A percentile compares a stretch with the other conserved stretches of the same genome.
Evolutionary conservation across 75 land plant genomes (phyloP).

Genomic region (Cupressus sempervirens): DNA sequence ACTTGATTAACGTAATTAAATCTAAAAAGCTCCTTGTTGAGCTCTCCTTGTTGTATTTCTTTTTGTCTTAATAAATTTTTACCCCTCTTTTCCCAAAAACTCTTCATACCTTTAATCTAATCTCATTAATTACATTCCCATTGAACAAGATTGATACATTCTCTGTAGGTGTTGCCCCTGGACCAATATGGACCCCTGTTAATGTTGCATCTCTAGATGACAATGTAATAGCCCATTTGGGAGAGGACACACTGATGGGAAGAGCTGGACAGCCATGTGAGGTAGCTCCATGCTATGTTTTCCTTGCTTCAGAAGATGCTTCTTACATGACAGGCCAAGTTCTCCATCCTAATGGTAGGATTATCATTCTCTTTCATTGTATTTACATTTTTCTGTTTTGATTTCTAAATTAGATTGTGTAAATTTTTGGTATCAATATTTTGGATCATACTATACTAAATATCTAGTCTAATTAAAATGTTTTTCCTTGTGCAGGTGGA

Average conservation of each 20-base stretch:
- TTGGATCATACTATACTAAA: no score
- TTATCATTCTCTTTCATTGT: background rate
- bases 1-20: no score
- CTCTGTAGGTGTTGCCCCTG: conserved; percentile 56
- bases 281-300: conserved; percentile 71
- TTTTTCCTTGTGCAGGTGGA: no score
- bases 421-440: no score
- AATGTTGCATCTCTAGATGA: conserved; percentile 43
- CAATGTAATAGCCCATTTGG: conserved; percentile 36
- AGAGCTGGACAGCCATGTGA: conserved; percentile 71
- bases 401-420: no score
- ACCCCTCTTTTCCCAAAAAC: no score
- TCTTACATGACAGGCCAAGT: conserved; percentile 77
- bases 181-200: conserved; percentile 81
- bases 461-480: no score
- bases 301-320: conserved; percentile 63
- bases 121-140: background rate
- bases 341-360: conserved; percentile 78
- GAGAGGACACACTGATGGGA: conserved; percentile 61
- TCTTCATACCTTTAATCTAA: no score
- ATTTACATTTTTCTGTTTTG: no score
- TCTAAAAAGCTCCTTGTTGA: no score
- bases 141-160: background rate
- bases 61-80: background rate
- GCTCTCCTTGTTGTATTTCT: no score